phyloP scores from a whole-genome alignment of 495 filamentous ascomycete genomes.

The Penicillium soppii region DNA sequence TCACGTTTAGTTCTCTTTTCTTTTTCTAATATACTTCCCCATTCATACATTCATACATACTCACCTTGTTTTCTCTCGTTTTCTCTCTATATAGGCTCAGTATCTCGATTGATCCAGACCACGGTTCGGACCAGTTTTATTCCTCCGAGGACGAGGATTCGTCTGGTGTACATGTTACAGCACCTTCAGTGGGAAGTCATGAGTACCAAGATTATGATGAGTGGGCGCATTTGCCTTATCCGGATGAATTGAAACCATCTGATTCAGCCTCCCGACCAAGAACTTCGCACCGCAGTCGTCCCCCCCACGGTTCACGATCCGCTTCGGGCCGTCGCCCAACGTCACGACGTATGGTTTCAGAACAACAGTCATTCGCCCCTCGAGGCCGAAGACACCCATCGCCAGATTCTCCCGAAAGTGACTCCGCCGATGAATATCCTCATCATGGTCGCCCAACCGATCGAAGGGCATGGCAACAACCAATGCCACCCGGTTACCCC shows the following conservation, averaged over 20 bases:
- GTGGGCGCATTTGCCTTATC: constrained; percentile 50
- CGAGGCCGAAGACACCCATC: constrained; percentile 49
- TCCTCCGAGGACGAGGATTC: constrained; percentile 54
- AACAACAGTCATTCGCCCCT: constrained; percentile 36
- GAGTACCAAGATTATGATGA: constrained; percentile 52
- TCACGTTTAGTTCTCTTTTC: constrained; percentile 12
- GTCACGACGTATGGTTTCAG: constrained; percentile 37
- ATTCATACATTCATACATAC: neutral
- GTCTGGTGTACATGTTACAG: constrained; percentile 51
- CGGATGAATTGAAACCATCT: constrained; percentile 72
- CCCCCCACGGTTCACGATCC: constrained; percentile 42
- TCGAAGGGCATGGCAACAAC: constrained; percentile 34
- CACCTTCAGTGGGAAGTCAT: constrained; percentile 51
- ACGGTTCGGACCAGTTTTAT: constrained; percentile 48
- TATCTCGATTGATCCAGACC: constrained; percentile 47
- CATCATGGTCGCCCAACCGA: constrained; percentile 38
- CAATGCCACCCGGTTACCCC: constrained; percentile 42
- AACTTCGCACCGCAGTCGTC: constrained; percentile 46
- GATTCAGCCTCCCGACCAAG: constrained; percentile 77
- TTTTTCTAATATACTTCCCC: neutral
- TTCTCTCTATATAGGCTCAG: constrained; percentile 38
- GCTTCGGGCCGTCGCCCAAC: constrained; percentile 42
- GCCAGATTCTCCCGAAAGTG: constrained; percentile 53
- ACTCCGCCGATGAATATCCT: constrained; percentile 52
- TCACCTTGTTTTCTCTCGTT: too few relatives aligned